Base-by-base conservation (phyloP, 2,329 filamentous ascomycete species). In the Calonectria montana region DNA sequence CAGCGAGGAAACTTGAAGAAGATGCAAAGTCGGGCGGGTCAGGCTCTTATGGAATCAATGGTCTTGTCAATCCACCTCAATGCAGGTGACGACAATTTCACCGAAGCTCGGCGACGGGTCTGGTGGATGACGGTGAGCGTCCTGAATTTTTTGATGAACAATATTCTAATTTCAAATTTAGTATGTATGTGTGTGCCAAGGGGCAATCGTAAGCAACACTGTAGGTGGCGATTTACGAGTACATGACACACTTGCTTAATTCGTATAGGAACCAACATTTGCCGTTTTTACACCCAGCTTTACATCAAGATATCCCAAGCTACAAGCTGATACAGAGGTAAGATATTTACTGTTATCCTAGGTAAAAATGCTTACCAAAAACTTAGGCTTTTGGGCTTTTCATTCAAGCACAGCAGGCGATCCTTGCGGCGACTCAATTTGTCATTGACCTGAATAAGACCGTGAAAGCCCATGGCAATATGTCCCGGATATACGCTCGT, bases 171-270 rank as follows among this genome's bases (percentile, higher is more conserved):
- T 18, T 2, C 15, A 2, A 10, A 18, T 18, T 3, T 16, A 62
- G 57, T 62, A 62, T n/a, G 25, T 62, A 43, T 62, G 57, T 12
- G 39, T 62, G 16, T 62, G 57, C 4, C 57, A 62, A 45, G 57
- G 57, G 27, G 16, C 23, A 45, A 62, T 62, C 13, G 57, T 62
- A 23, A 62, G 57, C 39, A 62, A 45, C 12, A 41, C 57, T 15
- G 57, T 62, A 37, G 37, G 57, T 62, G 39, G 25, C 39, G 4
- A 31, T 12, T 27, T 15, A 9, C 25, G 8, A n/a, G 7, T 13
- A 12, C 10, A 61, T 5, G 18, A 1, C 21, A 25, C 16, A 29
- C 39, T 2, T 12, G 21, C 23, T 31, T 29, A 16, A 45, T 2
- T 1, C 35, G 3, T 6, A 7, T 45, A 62, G 57, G 57, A 62